Evolutionary conservation across 2,329 filamentous ascomycete genomes (phyloP).

Genomic region (Claviceps sp.): DNA sequence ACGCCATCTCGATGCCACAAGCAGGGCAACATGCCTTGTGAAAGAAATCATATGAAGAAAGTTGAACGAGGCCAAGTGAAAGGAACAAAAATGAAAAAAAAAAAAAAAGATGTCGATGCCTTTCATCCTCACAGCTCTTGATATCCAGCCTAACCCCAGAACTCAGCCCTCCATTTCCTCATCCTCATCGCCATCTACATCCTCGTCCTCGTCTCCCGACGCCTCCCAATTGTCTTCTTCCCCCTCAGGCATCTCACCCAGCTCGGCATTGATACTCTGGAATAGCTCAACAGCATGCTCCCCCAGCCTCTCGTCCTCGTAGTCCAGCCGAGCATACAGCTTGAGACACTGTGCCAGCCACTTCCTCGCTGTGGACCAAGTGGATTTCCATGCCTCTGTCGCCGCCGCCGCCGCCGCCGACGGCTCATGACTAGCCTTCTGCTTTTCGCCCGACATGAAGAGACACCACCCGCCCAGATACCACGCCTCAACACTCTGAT

Average conservation of each 20-base stretch:
- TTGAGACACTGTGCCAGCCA: constrained; percentile 74
- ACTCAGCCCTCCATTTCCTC: constrained; percentile 40
- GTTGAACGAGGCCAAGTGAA: not conserved
- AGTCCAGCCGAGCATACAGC: constrained; percentile 66
- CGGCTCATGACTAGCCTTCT: constrained; percentile 25
- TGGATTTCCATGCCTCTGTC: constrained; percentile 38
- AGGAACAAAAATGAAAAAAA: not conserved
- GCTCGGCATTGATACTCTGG: constrained; percentile 45
- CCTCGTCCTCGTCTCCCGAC: constrained; percentile 39
- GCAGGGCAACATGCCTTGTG: not conserved
- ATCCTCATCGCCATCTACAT: constrained; percentile 34
- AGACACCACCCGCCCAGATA: constrained; percentile 93
- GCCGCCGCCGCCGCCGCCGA: constrained; percentile 13
- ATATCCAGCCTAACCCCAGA: not conserved
- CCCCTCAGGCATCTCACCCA: constrained; percentile 45
- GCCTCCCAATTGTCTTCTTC: constrained; percentile 38
- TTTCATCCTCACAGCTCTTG: not conserved
- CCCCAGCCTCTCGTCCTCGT: constrained; percentile 69
- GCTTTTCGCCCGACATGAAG: constrained; percentile 63
- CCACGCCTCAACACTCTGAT: constrained; percentile 90
- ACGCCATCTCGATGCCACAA: constrained; percentile 13
- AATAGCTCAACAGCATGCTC: constrained; percentile 65
- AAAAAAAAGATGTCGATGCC: not conserved
- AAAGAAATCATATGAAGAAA: not conserved
- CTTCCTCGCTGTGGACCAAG: constrained; percentile 61